Evolutionary conservation across 2,329 filamentous ascomycete species (phyloP).

Genomic region (Cadophora malorum): DNA sequence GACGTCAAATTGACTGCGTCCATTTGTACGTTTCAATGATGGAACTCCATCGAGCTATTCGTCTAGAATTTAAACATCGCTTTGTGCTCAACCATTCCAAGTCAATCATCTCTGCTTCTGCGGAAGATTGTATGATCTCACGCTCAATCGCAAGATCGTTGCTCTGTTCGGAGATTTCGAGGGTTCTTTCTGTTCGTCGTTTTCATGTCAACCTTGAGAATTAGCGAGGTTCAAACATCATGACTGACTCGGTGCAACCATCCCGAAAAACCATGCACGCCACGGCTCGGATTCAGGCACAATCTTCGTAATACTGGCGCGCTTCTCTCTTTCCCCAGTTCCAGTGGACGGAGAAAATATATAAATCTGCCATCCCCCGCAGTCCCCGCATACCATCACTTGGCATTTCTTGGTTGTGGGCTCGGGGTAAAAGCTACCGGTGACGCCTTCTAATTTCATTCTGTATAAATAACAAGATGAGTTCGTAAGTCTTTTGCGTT

Average conservation of each 20-base stretch:
- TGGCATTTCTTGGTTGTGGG: slow-evolving; percentile 13
- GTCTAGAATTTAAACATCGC: no score
- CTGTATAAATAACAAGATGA: neutral
- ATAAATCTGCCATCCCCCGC: slow-evolving; percentile 11
- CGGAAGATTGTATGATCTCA: no score
- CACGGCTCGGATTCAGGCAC: neutral
- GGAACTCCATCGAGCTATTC: no score
- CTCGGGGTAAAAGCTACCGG: slow-evolving; percentile 12
- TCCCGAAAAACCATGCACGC: neutral
- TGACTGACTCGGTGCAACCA: neutral
- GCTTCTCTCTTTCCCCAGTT: neutral
- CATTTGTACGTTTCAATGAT: no score
- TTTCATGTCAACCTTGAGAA: no score
- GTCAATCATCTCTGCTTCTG: no score
- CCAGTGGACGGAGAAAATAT: slow-evolving; percentile 10
- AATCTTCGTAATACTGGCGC: neutral
- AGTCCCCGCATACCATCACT: slow-evolving; percentile 3
- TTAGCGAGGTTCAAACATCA: neutral
- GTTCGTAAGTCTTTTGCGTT: neutral
- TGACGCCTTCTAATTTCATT: neutral
- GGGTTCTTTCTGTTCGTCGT: no score
- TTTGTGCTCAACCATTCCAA: no score
- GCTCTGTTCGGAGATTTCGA: no score
- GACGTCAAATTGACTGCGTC: neutral
- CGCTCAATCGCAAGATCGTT: no score